A percentile compares a stretch with the other conserved stretches of the same genome.
These are phyloP conservation scores for Fragaria nilgerrensis DNA, from an alignment of 306 rosid species.

Conservation along the genomic window DNA sequence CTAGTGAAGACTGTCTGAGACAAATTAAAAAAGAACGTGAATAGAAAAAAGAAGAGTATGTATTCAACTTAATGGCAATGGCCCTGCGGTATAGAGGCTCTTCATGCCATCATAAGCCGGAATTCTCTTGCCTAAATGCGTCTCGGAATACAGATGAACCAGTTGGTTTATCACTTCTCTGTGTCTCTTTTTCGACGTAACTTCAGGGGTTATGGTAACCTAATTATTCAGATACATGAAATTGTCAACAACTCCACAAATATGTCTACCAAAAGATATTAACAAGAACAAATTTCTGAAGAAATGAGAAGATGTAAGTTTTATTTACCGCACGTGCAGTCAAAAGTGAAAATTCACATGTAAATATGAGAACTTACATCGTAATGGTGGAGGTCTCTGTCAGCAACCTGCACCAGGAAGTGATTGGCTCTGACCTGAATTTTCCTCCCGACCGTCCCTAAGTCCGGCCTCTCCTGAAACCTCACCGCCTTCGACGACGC, in stretches of 20 bases:
- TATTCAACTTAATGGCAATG: slow-evolving; percentile 43
- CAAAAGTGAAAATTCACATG: neutral
- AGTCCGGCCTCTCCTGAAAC: slow-evolving; percentile 44
- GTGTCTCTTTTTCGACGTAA: slow-evolving; percentile 39
- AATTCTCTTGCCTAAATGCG: slow-evolving; percentile 31
- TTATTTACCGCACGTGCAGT: neutral
- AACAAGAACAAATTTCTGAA: no score
- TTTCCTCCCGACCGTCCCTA: slow-evolving; percentile 30
- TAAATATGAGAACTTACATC: slow-evolving; percentile 36
- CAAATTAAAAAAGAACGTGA: no score
- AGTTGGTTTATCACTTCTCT: slow-evolving; percentile 36
- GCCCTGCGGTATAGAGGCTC: slow-evolving; percentile 46
- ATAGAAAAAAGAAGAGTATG: neutral
- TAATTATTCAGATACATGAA: neutral
- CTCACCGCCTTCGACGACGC: slow-evolving; percentile 38
- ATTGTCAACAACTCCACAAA: neutral
- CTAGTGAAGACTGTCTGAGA: neutral
- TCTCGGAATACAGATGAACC: neutral
- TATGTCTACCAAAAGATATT: no score
- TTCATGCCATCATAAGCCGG: slow-evolving; percentile 74
- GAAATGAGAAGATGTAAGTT: neutral
- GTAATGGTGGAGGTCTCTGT: slow-evolving; percentile 46
- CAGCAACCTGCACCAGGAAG: slow-evolving; percentile 39
- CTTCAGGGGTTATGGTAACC: slow-evolving; percentile 63
- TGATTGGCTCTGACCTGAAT: slow-evolving; percentile 55